Conservation (phyloP, 2,329 filamentous ascomycete genomes). For the Verticillium tricorpus region DNA sequence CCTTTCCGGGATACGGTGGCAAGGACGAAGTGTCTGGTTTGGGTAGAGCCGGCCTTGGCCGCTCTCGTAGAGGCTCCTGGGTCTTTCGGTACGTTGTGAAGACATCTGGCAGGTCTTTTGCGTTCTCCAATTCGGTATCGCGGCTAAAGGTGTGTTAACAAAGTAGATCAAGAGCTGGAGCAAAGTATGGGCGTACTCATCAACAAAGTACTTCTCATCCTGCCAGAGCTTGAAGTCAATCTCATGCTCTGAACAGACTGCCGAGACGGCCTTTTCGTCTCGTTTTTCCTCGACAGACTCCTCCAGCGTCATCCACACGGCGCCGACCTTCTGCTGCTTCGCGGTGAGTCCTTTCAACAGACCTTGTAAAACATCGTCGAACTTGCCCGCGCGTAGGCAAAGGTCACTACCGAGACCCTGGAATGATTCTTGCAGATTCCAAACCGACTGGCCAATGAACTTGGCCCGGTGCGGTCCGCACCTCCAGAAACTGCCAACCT, state of each 20-base stretch:
- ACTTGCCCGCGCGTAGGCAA: slow-evolving; percentile 57
- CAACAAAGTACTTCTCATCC: slow-evolving; percentile 75
- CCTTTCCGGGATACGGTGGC: slow-evolving; percentile 48
- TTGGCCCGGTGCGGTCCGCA: slow-evolving; percentile 68
- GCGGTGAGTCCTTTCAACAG: slow-evolving; percentile 46
- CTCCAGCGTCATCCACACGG: slow-evolving; percentile 71
- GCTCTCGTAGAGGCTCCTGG: slow-evolving; percentile 64
- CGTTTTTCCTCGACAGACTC: slow-evolving; percentile 64
- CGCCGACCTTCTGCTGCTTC: slow-evolving; percentile 45
- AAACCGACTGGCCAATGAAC: slow-evolving; percentile 68
- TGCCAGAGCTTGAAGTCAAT: slow-evolving; percentile 61
- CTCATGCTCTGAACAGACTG: slow-evolving; percentile 45
- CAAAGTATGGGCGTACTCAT: slow-evolving; percentile 58
- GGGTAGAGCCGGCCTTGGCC: slow-evolving; percentile 54
- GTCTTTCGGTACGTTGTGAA: slow-evolving; percentile 73
- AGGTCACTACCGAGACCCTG: slow-evolving; percentile 57
- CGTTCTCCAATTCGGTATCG: slow-evolving; percentile 55
- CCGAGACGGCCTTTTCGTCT: slow-evolving; percentile 55
- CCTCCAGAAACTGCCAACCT: slow-evolving; percentile 65
- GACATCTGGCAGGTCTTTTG: slow-evolving; percentile 63
- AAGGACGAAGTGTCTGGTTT: slow-evolving; percentile 45
- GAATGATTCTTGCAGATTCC: slow-evolving; percentile 64
- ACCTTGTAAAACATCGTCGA: slow-evolving; percentile 53
- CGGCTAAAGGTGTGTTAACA: slow-evolving; percentile 40
- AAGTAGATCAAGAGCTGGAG: not conserved